Percentiles rank a stretch among this genome's conserved stretches.
Evolutionary conservation across 768 basidiomycete species (phyloP).

Genomic region (Leccinum arenicola): DNA sequence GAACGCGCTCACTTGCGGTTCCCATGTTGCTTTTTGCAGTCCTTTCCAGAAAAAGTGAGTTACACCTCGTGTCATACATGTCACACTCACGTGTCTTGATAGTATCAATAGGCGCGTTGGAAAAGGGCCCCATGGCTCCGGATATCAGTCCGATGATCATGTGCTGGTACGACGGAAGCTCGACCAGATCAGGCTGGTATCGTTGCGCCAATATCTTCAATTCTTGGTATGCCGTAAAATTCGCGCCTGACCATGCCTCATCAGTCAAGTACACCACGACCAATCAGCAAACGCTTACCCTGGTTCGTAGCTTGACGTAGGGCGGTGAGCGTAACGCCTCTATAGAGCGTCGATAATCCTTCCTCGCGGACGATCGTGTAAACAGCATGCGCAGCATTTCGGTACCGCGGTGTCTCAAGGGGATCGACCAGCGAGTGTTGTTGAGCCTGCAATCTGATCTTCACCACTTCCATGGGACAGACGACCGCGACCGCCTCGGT

Average conservation of each 20-base stretch:
- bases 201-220: constrained; percentile 80
- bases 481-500: constrained; percentile 94
- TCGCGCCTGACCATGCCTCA: constrained; percentile 58
- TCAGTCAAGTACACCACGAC: neutral
- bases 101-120: constrained; percentile 93
- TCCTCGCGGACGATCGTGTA: constrained; percentile 95
- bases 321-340: constrained; percentile 92
- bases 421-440: constrained; percentile 97
- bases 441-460: constrained; percentile 97
- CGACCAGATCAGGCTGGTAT: constrained; percentile 72
- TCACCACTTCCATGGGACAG: constrained; percentile 99
- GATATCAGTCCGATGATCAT: constrained; percentile 94
- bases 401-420: constrained; percentile 86
- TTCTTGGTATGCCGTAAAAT: constrained; percentile 98
- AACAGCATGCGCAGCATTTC: constrained; percentile 95
- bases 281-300: constrained; percentile 44
- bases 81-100: constrained; percentile 82
- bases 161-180: constrained; percentile 93
- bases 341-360: constrained; percentile 79
- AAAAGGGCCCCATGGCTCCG: constrained; percentile 98
- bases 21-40: constrained; percentile 78
- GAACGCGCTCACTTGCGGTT: constrained; percentile 72
- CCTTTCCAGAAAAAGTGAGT: constrained; percentile 40
- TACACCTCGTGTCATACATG: neutral
- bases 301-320: constrained; percentile 97